Base-by-base conservation (phyloP, 805 yeast species). In the Saccharomycopsis fibuligera region DNA sequence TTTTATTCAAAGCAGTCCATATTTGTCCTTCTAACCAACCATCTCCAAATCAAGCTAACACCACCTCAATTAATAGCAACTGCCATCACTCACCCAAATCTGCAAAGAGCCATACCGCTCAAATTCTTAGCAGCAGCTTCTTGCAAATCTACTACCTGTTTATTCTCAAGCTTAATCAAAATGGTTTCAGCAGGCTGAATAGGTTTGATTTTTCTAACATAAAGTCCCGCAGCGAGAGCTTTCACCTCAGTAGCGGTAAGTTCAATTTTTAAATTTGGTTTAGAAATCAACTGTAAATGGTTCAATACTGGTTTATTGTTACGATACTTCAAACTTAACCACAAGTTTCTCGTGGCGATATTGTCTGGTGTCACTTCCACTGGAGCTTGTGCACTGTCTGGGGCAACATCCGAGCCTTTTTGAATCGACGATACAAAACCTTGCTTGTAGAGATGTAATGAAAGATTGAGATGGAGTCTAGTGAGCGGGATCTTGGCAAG, bases 311-410 rank as follows among this genome's bases (percentile, higher is more conserved):
- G 83, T 56, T 73, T 70, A 60, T 83, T 79, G 55, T 87, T 78
- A 61, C 91, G 78, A 65, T 93, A 93, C 64, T 93, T 93, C 63
- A 93, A 70, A 2, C 90, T 95, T 19, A 93, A 65, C 99, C 99
- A 93, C 44, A 93, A 73, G 57, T 95, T 75, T 60, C 98, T 79
- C 1, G 90, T 76, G 17, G 95, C 67, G 27, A 93, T 78, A 61
- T 91, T 90, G 62, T 86, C 96, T 30, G 84, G 89, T 0, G 98
- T 89, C 21, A 80, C 85, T 38, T 83, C 89, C 3, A 79, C 79
- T 0, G 90, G 83, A 1, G 69, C 69, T 40, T 69, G 62, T 27
- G 55, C 61, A 25, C 53, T 51, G 63, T 93, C 98, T 12, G 99
- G 98, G 1, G 96, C 96, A 8, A 75, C 62, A 1, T 78, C 70